phyloP scores from a whole-genome alignment of 352 stramenopile species.

The Blastocystis sp. region DNA sequence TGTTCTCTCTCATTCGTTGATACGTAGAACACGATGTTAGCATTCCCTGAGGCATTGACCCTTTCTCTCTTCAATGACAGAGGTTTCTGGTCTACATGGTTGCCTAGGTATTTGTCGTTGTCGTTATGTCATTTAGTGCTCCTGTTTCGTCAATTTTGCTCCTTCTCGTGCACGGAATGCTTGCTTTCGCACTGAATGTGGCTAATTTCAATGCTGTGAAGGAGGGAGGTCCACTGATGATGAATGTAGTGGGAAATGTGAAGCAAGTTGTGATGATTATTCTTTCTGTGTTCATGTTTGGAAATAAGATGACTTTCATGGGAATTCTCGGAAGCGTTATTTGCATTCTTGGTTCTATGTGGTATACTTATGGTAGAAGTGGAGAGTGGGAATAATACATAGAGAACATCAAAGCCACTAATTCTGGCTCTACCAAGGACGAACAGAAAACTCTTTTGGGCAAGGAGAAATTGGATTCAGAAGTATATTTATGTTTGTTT shows the following conservation, averaged over 20 bases:
- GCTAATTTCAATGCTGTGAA: conserved; percentile 60
- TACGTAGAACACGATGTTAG: conserved; percentile 32
- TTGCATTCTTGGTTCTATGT: conserved; percentile 49
- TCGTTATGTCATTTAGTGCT: not conserved
- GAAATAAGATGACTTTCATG: conserved; percentile 47
- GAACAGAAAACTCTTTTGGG: not conserved
- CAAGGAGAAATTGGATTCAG: conserved; percentile 12
- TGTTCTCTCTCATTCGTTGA: not conserved
- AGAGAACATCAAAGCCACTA: conserved; percentile 37
- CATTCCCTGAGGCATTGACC: conserved; percentile 38
- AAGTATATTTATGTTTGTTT: not conserved
- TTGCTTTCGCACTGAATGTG: conserved; percentile 53
- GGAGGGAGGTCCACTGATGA: conserved; percentile 49
- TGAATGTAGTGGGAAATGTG: conserved; percentile 60
- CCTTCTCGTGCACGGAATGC: conserved; percentile 48
- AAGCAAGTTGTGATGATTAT: conserved; percentile 63
- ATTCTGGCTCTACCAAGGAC: not conserved
- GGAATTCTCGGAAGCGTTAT: conserved; percentile 45
- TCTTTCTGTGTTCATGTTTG: conserved; percentile 57
- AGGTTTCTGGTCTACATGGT: conserved; percentile 11
- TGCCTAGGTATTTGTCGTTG: not conserved
- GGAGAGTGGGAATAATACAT: not conserved
- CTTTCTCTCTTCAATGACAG: conserved; percentile 41
- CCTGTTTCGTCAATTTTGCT: not conserved
- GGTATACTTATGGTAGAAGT: conserved; percentile 47